Conservation (phyloP, 108 stramenopile genomes). For the Cyclotella cryptica region DNA sequence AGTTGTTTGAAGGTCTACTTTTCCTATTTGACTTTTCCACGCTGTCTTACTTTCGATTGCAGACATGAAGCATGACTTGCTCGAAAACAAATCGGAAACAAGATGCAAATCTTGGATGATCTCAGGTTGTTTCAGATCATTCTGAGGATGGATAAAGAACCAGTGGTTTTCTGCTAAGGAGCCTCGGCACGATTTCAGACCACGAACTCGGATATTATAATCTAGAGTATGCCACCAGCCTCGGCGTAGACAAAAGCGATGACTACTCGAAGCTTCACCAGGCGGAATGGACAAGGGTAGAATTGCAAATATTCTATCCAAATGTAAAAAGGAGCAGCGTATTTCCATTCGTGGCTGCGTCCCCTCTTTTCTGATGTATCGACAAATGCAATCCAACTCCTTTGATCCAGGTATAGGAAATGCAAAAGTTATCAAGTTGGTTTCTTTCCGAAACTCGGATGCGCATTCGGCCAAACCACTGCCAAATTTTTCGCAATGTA, state of each 20-base stretch:
- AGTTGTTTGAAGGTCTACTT: constrained; percentile 7
- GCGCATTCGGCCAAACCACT: not conserved
- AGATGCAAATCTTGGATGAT: not conserved
- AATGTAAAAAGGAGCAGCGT: constrained; percentile 20
- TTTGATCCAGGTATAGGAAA: constrained; percentile 1
- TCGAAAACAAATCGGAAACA: constrained; percentile 15
- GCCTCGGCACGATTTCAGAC: constrained; percentile 22
- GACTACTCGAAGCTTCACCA: not conserved
- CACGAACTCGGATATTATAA: constrained; percentile 4
- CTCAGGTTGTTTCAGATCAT: constrained; percentile 1
- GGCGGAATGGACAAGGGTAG: constrained; percentile 14
- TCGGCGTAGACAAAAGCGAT: not conserved
- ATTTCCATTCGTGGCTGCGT: constrained; percentile 13
- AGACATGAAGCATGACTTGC: not conserved
- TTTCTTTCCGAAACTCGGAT: constrained; percentile 12
- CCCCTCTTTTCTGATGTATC: not conserved
- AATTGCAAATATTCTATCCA: constrained; percentile 1
- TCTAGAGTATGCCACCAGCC: constrained; percentile 31
- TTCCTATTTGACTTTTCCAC: constrained; percentile 8
- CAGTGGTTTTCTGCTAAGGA: constrained; percentile 2
- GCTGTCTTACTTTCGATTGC: not conserved
- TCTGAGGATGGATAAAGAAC: constrained; percentile 30
- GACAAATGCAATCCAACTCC: not conserved
- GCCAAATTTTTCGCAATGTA: constrained; percentile 6
- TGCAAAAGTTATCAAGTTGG: constrained; percentile 13